Base-by-base conservation (phyloP, 2,329 filamentous ascomycete species). In the Colletotrichum lindemuthianum region DNA sequence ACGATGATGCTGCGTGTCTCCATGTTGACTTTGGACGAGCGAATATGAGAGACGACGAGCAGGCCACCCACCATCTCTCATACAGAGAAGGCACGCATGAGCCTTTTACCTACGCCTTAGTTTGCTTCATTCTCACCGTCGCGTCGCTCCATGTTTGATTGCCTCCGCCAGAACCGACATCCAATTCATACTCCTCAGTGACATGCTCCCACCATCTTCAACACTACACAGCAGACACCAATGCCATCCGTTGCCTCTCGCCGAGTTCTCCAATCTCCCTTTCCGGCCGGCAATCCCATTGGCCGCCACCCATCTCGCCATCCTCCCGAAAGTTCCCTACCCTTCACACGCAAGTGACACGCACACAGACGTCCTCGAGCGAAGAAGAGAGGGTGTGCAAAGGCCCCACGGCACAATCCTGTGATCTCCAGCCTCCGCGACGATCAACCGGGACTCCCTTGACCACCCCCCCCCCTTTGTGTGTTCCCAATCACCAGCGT, bases 391-490 rank as follows among this genome's bases (percentile, higher is more conserved):
- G 36, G 45, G 49, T 37, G 61, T 24, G 24, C 24, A 24, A 4
- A 66, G 59, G 52, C 55, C 55, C 66, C 66, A 67, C 59, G 51
- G 66, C 51, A 51, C 63, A 66, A 63, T 67, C 66, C 66, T 68
- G 66, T 67, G 66, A 68, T 68, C 66, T 68, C 66, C 66, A 67
- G 54, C 64, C 63, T 66, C 63, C 64, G 59, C 51, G 66, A 68
- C 66, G 66, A 68, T 68, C 66, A 68, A 56, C 66, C 59, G 64
- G 66, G 66, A 60, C 24, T 49, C 51, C 63, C 60, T 50, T 65
- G 61, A n/a, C 45, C 59, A 48, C 49, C 47, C 32, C 49, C 51
- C 44, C 50, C n/a, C n/a, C 24, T 24, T 24, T 24, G 1, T 3
- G 5, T 24, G 24, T 3, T 24, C 24, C 24, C 24, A 24, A 24